phyloP scores from a whole-genome alignment of 1,284 basidiomycete genomes.

The Testicularia cyperi region DNA sequence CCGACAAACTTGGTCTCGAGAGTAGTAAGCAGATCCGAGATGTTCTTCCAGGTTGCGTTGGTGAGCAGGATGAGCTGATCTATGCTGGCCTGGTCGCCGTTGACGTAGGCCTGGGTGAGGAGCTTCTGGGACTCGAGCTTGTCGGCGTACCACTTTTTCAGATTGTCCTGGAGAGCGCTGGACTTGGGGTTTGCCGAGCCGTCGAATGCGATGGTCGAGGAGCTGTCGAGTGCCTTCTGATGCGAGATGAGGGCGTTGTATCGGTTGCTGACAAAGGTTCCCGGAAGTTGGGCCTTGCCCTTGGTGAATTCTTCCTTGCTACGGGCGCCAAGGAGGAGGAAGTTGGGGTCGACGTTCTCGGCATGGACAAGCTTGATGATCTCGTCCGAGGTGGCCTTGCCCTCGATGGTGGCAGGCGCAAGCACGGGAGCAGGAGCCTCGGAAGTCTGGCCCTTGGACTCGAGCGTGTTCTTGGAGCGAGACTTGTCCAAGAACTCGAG shows the following conservation, averaged over 20 bases:
- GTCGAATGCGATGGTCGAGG: conserved; percentile 66
- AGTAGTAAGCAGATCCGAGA: conserved; percentile 63
- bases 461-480: conserved; percentile 63
- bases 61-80: conserved; percentile 60
- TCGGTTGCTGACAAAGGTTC: conserved; percentile 63
- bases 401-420: conserved; percentile 77
- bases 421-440: conserved; percentile 74
- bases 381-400: conserved; percentile 66
- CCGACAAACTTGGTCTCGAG: conserved; percentile 70
- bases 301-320: conserved; percentile 57
- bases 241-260: conserved; percentile 65
- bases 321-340: conserved; percentile 61
- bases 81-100: conserved; percentile 5
- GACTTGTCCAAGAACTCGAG: conserved; percentile 69
- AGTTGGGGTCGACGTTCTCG: conserved; percentile 63
- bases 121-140: conserved; percentile 60
- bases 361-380: conserved; percentile 71
- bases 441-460: conserved; percentile 67
- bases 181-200: conserved; percentile 57
- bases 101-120: conserved; percentile 59
- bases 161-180: conserved; percentile 18
- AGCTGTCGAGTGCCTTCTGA: conserved; percentile 65
- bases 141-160: conserved; percentile 61
- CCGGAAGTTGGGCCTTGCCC: conserved; percentile 58
- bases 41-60: conserved; percentile 62